Conservation (phyloP, 495 filamentous ascomycete genomes). For the Jackrogersella multiformis region DNA sequence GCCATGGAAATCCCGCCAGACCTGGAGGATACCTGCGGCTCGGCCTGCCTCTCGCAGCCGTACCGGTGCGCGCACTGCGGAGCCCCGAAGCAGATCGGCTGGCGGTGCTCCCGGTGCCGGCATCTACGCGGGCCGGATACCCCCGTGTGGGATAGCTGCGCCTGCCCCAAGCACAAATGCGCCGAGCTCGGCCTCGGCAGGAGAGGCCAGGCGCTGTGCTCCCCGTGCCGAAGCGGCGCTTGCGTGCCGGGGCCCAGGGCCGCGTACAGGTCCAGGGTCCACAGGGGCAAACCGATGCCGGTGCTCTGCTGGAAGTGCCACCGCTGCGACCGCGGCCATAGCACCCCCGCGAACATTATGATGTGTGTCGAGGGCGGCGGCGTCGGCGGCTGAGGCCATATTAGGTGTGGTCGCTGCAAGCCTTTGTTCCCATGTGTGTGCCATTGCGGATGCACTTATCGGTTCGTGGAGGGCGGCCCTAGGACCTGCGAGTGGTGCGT, state of each 20-base stretch:
- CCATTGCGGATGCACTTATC: slow-evolving; percentile 9
- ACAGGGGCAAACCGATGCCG: neutral
- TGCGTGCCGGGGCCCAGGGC: neutral
- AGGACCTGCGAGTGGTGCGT: slow-evolving; percentile 14
- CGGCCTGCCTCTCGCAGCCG: slow-evolving; percentile 16
- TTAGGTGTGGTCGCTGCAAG: slow-evolving; percentile 14
- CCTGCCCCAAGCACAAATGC: slow-evolving; percentile 12
- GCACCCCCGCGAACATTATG: slow-evolving; percentile 6
- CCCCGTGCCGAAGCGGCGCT: neutral
- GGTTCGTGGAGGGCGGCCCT: slow-evolving; percentile 7
- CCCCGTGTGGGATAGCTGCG: slow-evolving; percentile 8
- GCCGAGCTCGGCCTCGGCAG: slow-evolving; percentile 1
- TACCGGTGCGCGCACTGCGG: slow-evolving; percentile 25
- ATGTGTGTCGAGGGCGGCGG: neutral
- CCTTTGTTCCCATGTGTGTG: slow-evolving; percentile 23
- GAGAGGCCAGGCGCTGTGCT: neutral
- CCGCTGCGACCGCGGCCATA: neutral
- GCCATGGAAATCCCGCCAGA: neutral
- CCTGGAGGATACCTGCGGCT: slow-evolving; percentile 26
- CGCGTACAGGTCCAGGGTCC: too few relatives aligned
- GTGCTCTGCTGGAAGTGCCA: slow-evolving; percentile 27
- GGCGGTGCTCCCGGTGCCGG: slow-evolving; percentile 15
- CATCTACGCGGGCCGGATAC: neutral
- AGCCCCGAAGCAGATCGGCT: slow-evolving; percentile 22
- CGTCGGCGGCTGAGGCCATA: slow-evolving; percentile 12